Base-by-base conservation (phyloP, 176 grass and related monocot genomes). In the Bonia amplexicaulis region DNA sequence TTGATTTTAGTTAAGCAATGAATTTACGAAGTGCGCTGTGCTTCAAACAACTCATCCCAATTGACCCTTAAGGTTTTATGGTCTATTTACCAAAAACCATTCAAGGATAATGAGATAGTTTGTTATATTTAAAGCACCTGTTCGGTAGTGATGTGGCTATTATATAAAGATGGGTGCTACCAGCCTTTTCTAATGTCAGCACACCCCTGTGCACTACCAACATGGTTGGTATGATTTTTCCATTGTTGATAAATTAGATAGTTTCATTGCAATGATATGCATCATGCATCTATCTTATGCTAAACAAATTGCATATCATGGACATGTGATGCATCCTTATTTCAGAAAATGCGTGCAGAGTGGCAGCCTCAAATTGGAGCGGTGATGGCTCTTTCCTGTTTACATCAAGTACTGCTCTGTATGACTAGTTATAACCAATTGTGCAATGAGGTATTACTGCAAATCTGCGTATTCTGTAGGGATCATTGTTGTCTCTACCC, bases 381-480 rank as follows among this genome's bases (percentile, higher is more conserved):
- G 84, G 91, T 71, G 93, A 94, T 90, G 96, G 96, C 65, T 92
- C 89, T 74, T 99, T 99, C 74, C 33, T 99, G 69, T 96, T 99
- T 81, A 94, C 96, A 69, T 99, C 96, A 37, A 96, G 96, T 76
- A 89, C 93, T 63, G 91, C 89, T 77, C 72, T 87, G 12, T 95
- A 91, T 89, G 93, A 99, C 77, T 89, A 94, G 66, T 10, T 81
- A 96, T 84, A 99, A 99, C 44, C 80, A 54, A 76, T 81, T 88
- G 42, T 99, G 96, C 59, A 79, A 94, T 26, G 91, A 99, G 96
- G 96, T 98, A 67, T 31, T 48, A 37, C 41, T 69, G 53, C 40
- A 81, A 59, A 9, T 23, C 22, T 51, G 57, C 64, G 20, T 69
- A 80, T 84, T 69, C 23, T 55, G 22, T n/a, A 52, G 12, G 25